These are phyloP conservation scores for Chiua virens DNA, from an alignment of 768 basidiomycete genomes.

Conservation along the genomic window DNA sequence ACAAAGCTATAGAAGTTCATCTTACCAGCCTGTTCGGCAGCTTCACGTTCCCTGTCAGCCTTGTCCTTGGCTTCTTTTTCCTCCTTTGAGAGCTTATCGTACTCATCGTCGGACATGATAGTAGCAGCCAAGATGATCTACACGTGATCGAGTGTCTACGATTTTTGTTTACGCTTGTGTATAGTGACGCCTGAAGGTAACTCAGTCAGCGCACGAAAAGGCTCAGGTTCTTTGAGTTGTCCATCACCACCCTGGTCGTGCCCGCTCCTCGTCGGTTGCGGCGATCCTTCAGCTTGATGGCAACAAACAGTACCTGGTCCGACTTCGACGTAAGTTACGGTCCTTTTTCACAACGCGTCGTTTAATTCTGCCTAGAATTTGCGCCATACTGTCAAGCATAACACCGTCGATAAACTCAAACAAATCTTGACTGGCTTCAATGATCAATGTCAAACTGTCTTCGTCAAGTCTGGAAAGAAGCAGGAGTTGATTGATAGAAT, in stretches of 20 bases:
- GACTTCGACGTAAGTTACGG: constrained; percentile 67
- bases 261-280: constrained; percentile 4
- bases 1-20: constrained; percentile 11
- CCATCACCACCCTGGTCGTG: constrained; percentile 14
- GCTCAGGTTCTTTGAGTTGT: constrained; percentile 6
- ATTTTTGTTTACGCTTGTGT: constrained; percentile 37
- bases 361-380: constrained; percentile 49
- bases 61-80: constrained; percentile 75
- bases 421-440: constrained; percentile 77
- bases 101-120: constrained; percentile 48
- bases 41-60: constrained; percentile 66
- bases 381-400: constrained; percentile 67
- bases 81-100: constrained; percentile 75
- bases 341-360: constrained; percentile 8
- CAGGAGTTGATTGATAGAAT: constrained; percentile 85
- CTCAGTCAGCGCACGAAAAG: constrained; percentile 11
- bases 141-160: constrained; percentile 24
- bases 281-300: constrained; percentile 45
- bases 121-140: constrained; percentile 23
- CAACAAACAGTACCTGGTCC: constrained; percentile 58
- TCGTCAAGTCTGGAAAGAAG: constrained; percentile 81
- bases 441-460: constrained; percentile 67
- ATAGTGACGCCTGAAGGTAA: constrained; percentile 20
- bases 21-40: constrained; percentile 82
- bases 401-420: constrained; percentile 86